Evolutionary conservation across 768 basidiomycete genomes (phyloP).

Genomic region (Naganishia onofrii): DNA sequence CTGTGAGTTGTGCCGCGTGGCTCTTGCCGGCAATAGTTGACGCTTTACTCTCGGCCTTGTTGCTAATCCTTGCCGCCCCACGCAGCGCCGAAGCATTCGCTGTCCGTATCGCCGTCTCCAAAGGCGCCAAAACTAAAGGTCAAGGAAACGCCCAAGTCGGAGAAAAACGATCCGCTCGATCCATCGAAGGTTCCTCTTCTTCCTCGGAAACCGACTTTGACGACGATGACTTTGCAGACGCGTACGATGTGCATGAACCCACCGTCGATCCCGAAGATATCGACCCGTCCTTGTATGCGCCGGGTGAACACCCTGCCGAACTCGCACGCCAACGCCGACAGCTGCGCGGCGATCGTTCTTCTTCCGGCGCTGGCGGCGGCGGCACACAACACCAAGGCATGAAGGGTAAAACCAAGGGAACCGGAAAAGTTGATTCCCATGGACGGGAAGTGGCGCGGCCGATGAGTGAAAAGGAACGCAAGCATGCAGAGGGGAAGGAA

Average conservation of each 20-base stretch:
- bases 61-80: not conserved
- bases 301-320: conserved; percentile 28
- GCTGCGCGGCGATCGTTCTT: not conserved
- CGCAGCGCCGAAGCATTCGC: conserved; percentile 37
- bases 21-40: no score
- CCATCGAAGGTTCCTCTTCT: conserved; percentile 16
- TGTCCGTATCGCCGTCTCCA: conserved; percentile 45
- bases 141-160: conserved; percentile 50
- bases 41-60: not conserved
- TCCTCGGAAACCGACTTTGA: conserved; percentile 37
- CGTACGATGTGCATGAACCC: not conserved
- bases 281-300: conserved; percentile 22
- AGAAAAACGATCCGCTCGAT: conserved; percentile 37
- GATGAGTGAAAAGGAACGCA: conserved; percentile 45
- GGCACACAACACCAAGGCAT: not conserved
- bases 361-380: no score
- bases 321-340: conserved; percentile 7
- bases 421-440: not conserved
- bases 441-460: conserved; percentile 30
- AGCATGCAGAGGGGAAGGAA: conserved; percentile 43
- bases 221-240: conserved; percentile 32
- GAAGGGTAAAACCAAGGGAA: conserved; percentile 15
- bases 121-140: conserved; percentile 39
- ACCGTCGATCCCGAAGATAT: conserved; percentile 34
- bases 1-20: conserved; percentile 36